Evolutionary conservation across 768 basidiomycete species (phyloP).

Genomic region (Russula brevipes): DNA sequence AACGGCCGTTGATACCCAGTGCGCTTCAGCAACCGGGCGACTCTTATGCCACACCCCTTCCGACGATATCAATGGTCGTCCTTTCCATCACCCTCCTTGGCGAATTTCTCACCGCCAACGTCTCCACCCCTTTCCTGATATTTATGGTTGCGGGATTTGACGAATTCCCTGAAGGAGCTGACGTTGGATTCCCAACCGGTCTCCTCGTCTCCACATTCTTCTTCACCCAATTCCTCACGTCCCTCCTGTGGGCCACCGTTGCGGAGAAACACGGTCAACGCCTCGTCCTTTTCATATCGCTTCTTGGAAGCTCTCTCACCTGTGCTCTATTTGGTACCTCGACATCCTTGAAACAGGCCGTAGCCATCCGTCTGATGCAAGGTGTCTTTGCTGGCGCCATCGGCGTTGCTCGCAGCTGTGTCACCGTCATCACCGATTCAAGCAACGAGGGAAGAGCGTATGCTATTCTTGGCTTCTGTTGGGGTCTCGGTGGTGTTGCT

Average conservation of each 20-base stretch:
- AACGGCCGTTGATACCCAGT: conserved; percentile 66
- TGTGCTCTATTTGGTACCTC: conserved; percentile 76
- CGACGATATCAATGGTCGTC: conserved; percentile 83
- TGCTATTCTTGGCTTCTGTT: conserved; percentile 89
- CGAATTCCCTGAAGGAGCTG: conserved; percentile 69
- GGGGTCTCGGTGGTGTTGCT: conserved; percentile 94
- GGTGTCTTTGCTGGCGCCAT: conserved; percentile 92
- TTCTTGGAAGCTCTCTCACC: conserved; percentile 79
- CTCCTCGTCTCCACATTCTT: conserved; percentile 84
- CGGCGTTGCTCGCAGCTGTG: conserved; percentile 87
- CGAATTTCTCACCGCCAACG: conserved; percentile 91
- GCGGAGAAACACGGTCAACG: conserved; percentile 89
- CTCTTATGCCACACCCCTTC: conserved; percentile 73
- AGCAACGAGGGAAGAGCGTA: conserved; percentile 95
- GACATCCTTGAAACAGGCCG: conserved; percentile 70
- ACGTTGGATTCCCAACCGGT: conserved; percentile 87
- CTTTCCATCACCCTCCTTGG: conserved; percentile 92
- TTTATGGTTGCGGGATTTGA: conserved; percentile 93
- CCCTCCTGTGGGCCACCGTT: conserved; percentile 92
- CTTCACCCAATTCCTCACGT: conserved; percentile 93
- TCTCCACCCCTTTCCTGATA: conserved; percentile 84
- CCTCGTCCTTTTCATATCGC: conserved; percentile 74
- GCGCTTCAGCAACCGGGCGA: conserved; percentile 61
- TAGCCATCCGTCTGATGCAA: conserved; percentile 81
- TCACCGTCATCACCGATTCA: conserved; percentile 81